These are phyloP conservation scores for Aspergillus unguis DNA, from an alignment of 2,329 filamentous ascomycete genomes.

Conservation along the genomic window DNA sequence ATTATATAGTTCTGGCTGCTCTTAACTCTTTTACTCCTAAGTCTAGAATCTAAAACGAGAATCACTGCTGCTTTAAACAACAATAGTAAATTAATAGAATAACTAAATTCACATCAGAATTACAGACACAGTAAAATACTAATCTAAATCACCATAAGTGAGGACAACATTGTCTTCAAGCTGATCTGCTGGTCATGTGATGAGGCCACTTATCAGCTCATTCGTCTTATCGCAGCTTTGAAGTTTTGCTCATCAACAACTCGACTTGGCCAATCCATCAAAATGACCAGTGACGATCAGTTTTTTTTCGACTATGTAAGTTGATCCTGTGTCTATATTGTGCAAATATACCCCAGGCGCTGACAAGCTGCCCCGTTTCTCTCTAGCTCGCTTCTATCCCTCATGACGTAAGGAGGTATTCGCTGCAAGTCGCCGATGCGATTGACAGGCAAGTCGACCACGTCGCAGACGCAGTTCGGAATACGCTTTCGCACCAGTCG, in stretches of 20 bases:
- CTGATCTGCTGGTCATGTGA: conserved; percentile 16
- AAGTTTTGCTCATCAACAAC: background rate
- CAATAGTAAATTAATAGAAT: too few species aligned
- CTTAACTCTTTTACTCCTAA: too few species aligned
- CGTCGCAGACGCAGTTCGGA: conserved; percentile 67
- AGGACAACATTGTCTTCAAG: too few species aligned
- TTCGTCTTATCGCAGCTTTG: conserved; percentile 9
- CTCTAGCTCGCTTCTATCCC: conserved; percentile 56
- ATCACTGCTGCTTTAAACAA: too few species aligned
- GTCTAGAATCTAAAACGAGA: too few species aligned
- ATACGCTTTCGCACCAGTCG: conserved; percentile 61
- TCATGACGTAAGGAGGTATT: conserved; percentile 67
- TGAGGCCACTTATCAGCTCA: conserved; percentile 9
- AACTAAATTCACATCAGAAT: too few species aligned
- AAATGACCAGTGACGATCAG: conserved; percentile 76
- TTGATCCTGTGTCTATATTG: background rate
- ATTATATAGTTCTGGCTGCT: too few species aligned
- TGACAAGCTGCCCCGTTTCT: conserved; percentile 13
- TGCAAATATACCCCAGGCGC: background rate
- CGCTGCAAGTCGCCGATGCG: conserved; percentile 69
- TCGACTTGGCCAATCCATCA: conserved; percentile 24
- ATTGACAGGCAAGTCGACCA: conserved; percentile 78
- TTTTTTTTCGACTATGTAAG: conserved; percentile 74
- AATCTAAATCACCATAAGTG: too few species aligned
- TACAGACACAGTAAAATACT: too few species aligned